Evolutionary conservation across 768 basidiomycete genomes (phyloP), one percentile per base, ranked within the genome.

Genomic region (Lyophyllum shimeji): DNA sequence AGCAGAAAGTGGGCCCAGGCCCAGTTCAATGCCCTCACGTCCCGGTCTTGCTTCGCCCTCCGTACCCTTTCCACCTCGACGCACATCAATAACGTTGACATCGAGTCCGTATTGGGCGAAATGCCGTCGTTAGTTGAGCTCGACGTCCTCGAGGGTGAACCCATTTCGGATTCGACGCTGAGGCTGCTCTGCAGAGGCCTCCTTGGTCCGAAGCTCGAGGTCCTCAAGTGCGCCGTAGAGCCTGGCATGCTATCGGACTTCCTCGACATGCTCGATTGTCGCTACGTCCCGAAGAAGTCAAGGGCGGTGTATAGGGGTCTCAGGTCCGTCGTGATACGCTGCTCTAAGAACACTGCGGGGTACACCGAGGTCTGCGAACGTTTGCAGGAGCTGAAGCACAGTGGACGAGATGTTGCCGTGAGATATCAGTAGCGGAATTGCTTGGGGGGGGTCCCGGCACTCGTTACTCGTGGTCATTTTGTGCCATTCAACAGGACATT

Each of bases 261-360:
- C 34, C 48, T 60, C 13, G 60, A 60, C 48, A 60, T 60, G 60
- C 44, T 60, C 21, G 60, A 60, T 27, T 49, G 60, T 18, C 52
- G 60, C 2, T 57, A 51, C 40, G 56, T 57, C 21, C 18, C 52
- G 7, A 27, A 29, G 17, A 60, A 45, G 53, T 46, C 39, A 2
- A 39, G 46, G n/a, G 47, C 49, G 24, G 23, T 3, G 37, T 60
- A 60, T 25, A 50, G 48, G 42, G 59, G 59, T 3, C 50, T 60
- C 31, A 57, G 46, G 29, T 50, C 33, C 17, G 37, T 53, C 2
- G 59, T 57, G 8, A 39, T 60, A 25, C 47, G 53, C 17, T 60
- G 56, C 9, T n/a, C 43, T 9, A 50, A 50, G 18, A 15, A 46
- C 7, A 18, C 48, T 6, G 31, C 50, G 12, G 55, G 55, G 8